Percentiles rank a stretch among this genome's conserved stretches.
Conservation (phyloP, 192 early-diverging fungal genomes). For the Paraglomus occultum region DNA sequence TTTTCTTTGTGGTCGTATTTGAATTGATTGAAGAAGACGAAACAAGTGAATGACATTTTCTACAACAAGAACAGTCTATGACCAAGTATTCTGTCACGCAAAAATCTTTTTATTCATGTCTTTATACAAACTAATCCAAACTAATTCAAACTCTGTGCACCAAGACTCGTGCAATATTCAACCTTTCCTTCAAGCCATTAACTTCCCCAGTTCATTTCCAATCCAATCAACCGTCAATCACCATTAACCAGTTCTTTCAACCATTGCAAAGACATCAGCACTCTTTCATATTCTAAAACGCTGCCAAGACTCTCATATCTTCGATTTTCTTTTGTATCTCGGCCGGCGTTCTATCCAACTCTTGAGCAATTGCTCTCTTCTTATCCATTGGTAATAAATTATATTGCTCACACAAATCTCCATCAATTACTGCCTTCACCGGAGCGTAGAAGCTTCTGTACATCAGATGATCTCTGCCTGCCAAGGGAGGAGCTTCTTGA, state of each 20-base stretch:
- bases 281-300: conserved; percentile 32
- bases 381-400: conserved; percentile 70
- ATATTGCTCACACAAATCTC: conserved; percentile 91
- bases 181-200: no score
- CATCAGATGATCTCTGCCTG: conserved; percentile 85
- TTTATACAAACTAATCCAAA: background rate
- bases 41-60: background rate
- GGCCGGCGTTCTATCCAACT: conserved; percentile 76
- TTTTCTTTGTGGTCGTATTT: conserved; percentile 74
- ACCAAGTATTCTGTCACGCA: background rate
- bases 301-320: conserved; percentile 69
- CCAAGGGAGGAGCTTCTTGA: conserved; percentile 63
- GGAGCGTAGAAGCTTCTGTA: conserved; percentile 83
- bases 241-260: no score
- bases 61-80: background rate
- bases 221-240: no score
- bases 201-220: no score
- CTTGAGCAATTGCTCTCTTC: conserved; percentile 77
- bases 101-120: background rate
- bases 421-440: conserved; percentile 74
- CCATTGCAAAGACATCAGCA: no score
- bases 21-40: conserved; percentile 42
- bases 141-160: background rate
- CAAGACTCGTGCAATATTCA: no score
- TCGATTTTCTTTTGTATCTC: conserved; percentile 95